Evolutionary conservation across 208 protist genomes (phyloP), one percentile per base, ranked within the genome.

Genomic region (Leishmania mexicana): DNA sequence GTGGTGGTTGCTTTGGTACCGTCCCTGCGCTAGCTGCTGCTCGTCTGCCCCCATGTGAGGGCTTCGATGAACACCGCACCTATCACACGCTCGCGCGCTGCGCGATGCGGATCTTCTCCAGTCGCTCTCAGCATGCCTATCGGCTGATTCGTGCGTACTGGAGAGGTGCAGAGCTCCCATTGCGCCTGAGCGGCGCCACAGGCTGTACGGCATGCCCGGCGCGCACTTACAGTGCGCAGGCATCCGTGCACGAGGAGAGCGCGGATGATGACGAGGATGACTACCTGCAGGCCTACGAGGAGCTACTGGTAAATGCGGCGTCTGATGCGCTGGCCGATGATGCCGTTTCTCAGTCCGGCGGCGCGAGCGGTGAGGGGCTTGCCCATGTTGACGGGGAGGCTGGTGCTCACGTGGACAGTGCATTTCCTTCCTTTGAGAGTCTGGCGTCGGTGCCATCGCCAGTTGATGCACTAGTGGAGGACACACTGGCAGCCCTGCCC

Each of bases 201-300:
- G 3, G 21, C 28, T 74, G 42, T 17, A 54, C 70, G 28, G 67
- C 42, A 73, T 73, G 67, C 42, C 3, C 42, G 13, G 62, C 31
- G 24, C 74, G 74, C 45, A 7, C 42, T 38, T 79, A 75, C 80
- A 79, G 60, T 2, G 49, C n/a, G 31, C n/a, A 24, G 3, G n/a
- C 53, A 7, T 47, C 40, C 21, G 21, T 13, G 17, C 47, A 24
- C 4, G 28, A 53, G 10, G 65, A 40, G 10, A 67, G 19, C 17
- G 54, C 28, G 1, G 79, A 74, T 8, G 75, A 76, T 53, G 79
- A 86, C 8, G 74, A 76, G 28, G 83, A 79, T 15, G 83, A 87
- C 60, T 90, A 87, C 51, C 84, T 94, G 40, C 88, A 94, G 60
- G 93, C 89, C 11, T 96, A 95, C 80, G 93, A 96, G 74, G 86